Evolutionary conservation across 1,284 basidiomycete species (phyloP).

Genomic region (Fomitopsis betulina): DNA sequence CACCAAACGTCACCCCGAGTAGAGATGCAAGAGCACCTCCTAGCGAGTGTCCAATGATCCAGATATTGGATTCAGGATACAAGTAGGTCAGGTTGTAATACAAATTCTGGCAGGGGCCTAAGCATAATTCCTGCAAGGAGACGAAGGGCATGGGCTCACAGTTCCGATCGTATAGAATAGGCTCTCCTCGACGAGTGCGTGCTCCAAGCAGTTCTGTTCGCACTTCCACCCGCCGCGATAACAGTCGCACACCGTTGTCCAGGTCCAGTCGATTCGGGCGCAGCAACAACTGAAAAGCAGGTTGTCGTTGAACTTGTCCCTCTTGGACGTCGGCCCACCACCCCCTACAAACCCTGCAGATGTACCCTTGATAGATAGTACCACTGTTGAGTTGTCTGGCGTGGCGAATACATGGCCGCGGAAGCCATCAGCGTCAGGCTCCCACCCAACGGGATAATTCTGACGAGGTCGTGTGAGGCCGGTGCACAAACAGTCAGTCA

Average conservation of each 20-base stretch:
- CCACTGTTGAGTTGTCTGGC: slow-evolving; percentile 79
- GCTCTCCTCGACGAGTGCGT: slow-evolving; percentile 76
- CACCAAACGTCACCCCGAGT: slow-evolving; percentile 89
- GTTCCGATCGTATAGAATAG: slow-evolving; percentile 88
- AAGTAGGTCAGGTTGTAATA: slow-evolving; percentile 93
- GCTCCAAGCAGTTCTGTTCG: slow-evolving; percentile 78
- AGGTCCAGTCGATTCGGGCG: slow-evolving; percentile 90
- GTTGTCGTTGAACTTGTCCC: slow-evolving; percentile 95
- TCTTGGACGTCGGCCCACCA: slow-evolving; percentile 82
- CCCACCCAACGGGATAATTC: slow-evolving; percentile 92
- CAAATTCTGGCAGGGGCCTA: slow-evolving; percentile 54
- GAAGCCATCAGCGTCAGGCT: slow-evolving; percentile 81
- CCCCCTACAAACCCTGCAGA: slow-evolving; percentile 77
- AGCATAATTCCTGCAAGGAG: not conserved
- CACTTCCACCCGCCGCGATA: slow-evolving; percentile 82
- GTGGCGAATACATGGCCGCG: slow-evolving; percentile 89
- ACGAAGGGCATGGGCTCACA: slow-evolving; percentile 37
- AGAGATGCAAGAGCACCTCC: slow-evolving; percentile 87
- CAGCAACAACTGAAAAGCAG: slow-evolving; percentile 98
- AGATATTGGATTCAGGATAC: slow-evolving; percentile 91
- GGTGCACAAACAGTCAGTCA: not conserved
- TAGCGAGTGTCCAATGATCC: slow-evolving; percentile 88
- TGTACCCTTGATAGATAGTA: slow-evolving; percentile 94
- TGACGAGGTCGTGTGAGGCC: slow-evolving; percentile 23
- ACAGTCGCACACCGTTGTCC: slow-evolving; percentile 94